phyloP scores from a whole-genome alignment of 1,139 yeast genomes.

The Wickerhamomyces sp. region DNA sequence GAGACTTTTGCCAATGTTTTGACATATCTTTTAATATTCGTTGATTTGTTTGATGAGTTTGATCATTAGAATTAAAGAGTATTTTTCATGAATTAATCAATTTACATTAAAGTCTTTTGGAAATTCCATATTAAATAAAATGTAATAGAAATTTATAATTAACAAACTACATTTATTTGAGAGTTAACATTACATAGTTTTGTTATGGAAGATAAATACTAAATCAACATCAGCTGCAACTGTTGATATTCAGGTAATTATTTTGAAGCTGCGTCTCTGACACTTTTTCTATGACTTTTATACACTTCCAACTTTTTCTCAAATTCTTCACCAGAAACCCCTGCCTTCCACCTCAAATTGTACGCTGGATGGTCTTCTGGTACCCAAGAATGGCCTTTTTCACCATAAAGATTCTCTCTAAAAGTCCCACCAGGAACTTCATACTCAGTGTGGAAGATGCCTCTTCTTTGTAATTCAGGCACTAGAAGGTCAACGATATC shows the following conservation, averaged over 20 bases:
- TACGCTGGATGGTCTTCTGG: slow-evolving; percentile 30
- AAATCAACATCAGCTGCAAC: neutral
- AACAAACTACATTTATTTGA: too few species aligned
- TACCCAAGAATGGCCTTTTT: slow-evolving; percentile 22
- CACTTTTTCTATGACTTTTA: neutral
- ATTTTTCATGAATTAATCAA: neutral
- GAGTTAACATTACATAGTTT: too few species aligned
- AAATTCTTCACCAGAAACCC: slow-evolving; percentile 7
- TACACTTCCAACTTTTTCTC: slow-evolving; percentile 9
- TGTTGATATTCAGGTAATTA: neutral
- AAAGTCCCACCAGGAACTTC: slow-evolving; percentile 22
- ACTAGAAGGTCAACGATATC: slow-evolving; percentile 25
- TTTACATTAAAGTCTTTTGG: neutral
- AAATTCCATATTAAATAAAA: neutral
- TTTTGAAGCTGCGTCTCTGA: neutral
- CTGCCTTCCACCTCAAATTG: slow-evolving; percentile 30
- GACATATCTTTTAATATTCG: slow-evolving; percentile 3
- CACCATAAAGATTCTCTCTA: slow-evolving; percentile 20
- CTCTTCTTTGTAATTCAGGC: slow-evolving; percentile 26
- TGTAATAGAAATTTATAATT: neutral
- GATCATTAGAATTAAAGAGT: too few species aligned
- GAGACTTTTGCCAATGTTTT: slow-evolving; percentile 18
- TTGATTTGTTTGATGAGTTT: neutral
- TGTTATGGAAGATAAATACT: too few species aligned
- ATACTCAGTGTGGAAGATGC: slow-evolving; percentile 25